These are phyloP conservation scores for Beauveria pseudobassiana DNA, from an alignment of 2,329 filamentous ascomycete species.

Conservation along the genomic window DNA sequence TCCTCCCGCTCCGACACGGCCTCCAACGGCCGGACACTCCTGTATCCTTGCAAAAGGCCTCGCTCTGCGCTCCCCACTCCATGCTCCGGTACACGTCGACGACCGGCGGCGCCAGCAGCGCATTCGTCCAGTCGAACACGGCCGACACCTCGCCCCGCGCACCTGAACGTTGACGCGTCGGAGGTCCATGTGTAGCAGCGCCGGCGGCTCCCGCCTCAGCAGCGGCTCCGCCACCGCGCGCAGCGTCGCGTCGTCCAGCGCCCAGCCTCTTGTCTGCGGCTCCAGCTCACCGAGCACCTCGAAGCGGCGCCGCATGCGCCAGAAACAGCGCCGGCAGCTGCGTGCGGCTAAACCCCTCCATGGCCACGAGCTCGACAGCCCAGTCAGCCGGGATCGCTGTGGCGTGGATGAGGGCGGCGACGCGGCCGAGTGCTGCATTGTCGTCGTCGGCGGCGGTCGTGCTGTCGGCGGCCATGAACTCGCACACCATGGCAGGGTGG, in stretches of 20 bases:
- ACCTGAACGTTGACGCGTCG: slow-evolving; percentile 13
- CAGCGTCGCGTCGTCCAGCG: neutral
- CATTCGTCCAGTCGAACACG: slow-evolving; percentile 16
- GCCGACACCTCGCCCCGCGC: slow-evolving; percentile 4
- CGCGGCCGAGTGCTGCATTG: slow-evolving; percentile 11
- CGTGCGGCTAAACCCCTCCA: slow-evolving; percentile 6
- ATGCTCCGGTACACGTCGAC: slow-evolving; percentile 14
- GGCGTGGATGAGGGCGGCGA: slow-evolving; percentile 13
- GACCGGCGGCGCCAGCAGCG: slow-evolving; percentile 12
- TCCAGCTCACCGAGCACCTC: slow-evolving; percentile 4
- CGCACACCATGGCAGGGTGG: slow-evolving; percentile 15
- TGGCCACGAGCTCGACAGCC: slow-evolving; percentile 12
- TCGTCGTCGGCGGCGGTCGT: neutral
- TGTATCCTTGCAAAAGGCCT: slow-evolving; percentile 14
- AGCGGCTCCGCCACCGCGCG: slow-evolving; percentile 7
- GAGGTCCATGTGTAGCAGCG: slow-evolving; percentile 16
- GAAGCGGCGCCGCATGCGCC: slow-evolving; percentile 14
- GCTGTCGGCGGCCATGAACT: slow-evolving; percentile 11
- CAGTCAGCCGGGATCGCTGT: slow-evolving; percentile 8
- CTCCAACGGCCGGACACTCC: neutral
- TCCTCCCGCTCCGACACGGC: slow-evolving; percentile 9
- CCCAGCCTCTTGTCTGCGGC: slow-evolving; percentile 8
- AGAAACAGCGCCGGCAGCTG: slow-evolving; percentile 4
- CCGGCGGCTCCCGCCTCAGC: neutral
- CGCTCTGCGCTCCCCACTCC: slow-evolving; percentile 8